phyloP scores from a whole-genome alignment of 2,329 filamentous ascomycete genomes.

The Aureobasidium sp. region DNA sequence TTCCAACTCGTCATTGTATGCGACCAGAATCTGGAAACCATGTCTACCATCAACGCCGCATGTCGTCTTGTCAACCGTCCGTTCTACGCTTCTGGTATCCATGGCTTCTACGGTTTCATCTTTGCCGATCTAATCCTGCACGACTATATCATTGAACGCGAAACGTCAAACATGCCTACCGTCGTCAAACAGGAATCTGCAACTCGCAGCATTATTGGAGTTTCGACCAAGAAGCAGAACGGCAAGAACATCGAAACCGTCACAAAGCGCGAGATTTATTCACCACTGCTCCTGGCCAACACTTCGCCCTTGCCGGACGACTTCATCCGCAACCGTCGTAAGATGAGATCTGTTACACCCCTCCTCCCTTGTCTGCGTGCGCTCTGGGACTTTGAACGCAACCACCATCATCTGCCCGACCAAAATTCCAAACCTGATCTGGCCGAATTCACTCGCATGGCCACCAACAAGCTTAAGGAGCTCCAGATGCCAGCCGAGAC shows the following conservation, averaged over 20 bases:
- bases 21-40: constrained; percentile 68
- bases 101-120: constrained; percentile 90
- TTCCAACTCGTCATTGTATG: constrained; percentile 89
- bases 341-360: constrained; percentile 69
- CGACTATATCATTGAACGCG: constrained; percentile 80
- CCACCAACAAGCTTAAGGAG: constrained; percentile 69
- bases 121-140: constrained; percentile 91
- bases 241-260: constrained; percentile 74
- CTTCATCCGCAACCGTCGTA: constrained; percentile 60
- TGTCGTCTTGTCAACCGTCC: constrained; percentile 70
- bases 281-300: constrained; percentile 79
- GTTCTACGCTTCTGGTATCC: constrained; percentile 82
- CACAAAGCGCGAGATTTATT: constrained; percentile 86
- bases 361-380: constrained; percentile 80
- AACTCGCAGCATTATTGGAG: constrained; percentile 67
- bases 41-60: constrained; percentile 76
- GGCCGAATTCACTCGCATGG: constrained; percentile 67
- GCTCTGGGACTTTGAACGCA: constrained; percentile 73
- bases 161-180: constrained; percentile 65
- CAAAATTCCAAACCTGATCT: constrained; percentile 57
- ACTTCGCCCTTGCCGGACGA: constrained; percentile 63
- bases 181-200: constrained; percentile 55
- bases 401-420: constrained; percentile 35
- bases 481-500: constrained; percentile 42
- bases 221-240: constrained; percentile 60